Evolutionary conservation across 441 rosid genomes (phyloP).

Genomic region (Sinapis alba): DNA sequence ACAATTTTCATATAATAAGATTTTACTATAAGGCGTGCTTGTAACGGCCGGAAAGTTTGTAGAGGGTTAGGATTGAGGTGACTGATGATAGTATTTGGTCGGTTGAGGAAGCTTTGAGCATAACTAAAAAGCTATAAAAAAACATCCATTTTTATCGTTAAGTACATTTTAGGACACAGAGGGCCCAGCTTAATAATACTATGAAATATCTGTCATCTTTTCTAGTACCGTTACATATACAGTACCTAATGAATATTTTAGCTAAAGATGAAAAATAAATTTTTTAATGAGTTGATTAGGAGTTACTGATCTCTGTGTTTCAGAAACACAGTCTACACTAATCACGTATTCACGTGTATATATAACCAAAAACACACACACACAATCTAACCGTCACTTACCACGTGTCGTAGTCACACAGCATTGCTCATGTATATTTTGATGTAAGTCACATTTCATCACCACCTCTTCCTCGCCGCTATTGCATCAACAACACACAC

Average conservation of each 20-base stretch:
- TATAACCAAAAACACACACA: neutral
- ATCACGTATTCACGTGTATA: conserved; percentile 7
- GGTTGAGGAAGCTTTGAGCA: conserved; percentile 21
- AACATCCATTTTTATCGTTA: conserved; percentile 11
- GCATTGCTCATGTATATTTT: conserved; percentile 24
- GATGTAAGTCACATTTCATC: conserved; percentile 24
- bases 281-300: neutral
- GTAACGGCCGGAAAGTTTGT: neutral
- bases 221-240: neutral
- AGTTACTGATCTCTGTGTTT: neutral
- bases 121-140: conserved; percentile 13
- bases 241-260: neutral
- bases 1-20: neutral
- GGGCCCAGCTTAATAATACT: neutral
- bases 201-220: neutral
- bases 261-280: neutral
- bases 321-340: neutral
- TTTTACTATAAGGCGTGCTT: conserved; percentile 6
- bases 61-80: conserved; percentile 3
- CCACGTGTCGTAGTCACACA: conserved; percentile 25
- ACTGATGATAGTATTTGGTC: conserved; percentile 23
- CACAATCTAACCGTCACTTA: conserved; percentile 20
- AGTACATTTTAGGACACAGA: neutral
- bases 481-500: conserved; percentile 13
- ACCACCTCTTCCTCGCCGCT: conserved; percentile 33